phyloP scores from a whole-genome alignment of 179 eudicot genomes.

The Silene noctiflora region DNA sequence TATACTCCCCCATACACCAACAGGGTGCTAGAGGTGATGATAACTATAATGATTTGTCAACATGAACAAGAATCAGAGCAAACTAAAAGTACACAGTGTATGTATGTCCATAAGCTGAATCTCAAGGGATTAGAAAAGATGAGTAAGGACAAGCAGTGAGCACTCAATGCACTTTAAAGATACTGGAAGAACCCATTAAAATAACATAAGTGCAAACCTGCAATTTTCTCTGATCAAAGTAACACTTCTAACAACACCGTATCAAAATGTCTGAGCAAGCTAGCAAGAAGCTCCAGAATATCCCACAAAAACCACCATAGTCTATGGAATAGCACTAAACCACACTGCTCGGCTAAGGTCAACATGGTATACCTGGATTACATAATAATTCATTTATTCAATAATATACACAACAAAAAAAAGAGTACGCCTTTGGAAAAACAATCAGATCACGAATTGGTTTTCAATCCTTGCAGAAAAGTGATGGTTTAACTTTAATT shows the following conservation, averaged over 20 bases:
- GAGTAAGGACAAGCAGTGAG: background rate
- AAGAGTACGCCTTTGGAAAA: background rate
- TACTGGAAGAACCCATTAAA: background rate
- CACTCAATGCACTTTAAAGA: no score
- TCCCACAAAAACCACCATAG: slow-evolving; percentile 86
- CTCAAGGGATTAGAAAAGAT: background rate
- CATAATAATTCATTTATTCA: slow-evolving; percentile 1
- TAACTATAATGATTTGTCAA: no score
- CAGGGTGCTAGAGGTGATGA: no score
- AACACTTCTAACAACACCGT: slow-evolving; percentile 59
- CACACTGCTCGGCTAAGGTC: slow-evolving; percentile 98
- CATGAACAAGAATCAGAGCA: no score
- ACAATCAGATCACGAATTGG: background rate
- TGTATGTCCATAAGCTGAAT: background rate
- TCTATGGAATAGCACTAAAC: slow-evolving; percentile 99
- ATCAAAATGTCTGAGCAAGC: slow-evolving; percentile 54
- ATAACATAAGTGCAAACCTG: slow-evolving; percentile 46
- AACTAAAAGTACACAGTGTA: no score
- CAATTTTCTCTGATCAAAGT: slow-evolving; percentile 83
- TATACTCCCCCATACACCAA: no score
- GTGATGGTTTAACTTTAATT: background rate
- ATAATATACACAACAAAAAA: background rate
- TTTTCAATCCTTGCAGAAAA: slow-evolving; percentile 70
- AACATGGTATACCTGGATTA: slow-evolving; percentile 70
- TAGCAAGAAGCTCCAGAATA: slow-evolving; percentile 62